These are phyloP conservation scores for Lactarius evosmus DNA, from an alignment of 768 basidiomycete species.

Conservation along the genomic window DNA sequence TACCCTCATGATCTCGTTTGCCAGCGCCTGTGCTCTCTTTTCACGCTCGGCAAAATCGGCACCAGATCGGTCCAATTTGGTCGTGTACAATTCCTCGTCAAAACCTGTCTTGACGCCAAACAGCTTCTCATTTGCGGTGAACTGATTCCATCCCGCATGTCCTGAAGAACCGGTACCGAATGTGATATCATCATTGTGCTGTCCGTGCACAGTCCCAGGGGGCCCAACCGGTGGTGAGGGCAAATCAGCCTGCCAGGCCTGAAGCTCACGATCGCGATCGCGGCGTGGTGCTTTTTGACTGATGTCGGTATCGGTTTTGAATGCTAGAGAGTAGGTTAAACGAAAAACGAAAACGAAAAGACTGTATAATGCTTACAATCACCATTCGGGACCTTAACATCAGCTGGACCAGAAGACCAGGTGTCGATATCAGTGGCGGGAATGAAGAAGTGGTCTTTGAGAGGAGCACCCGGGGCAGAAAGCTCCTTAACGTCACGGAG, in stretches of 20 bases:
- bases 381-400: slow-evolving; percentile 63
- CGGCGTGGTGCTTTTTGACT: slow-evolving; percentile 50
- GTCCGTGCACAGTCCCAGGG: slow-evolving; percentile 30
- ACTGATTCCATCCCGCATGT: slow-evolving; percentile 79
- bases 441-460: slow-evolving; percentile 69
- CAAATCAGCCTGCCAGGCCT: slow-evolving; percentile 64
- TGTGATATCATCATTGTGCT: slow-evolving; percentile 60
- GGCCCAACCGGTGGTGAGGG: slow-evolving; percentile 35
- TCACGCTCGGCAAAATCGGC: slow-evolving; percentile 89
- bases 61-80: slow-evolving; percentile 79
- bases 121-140: slow-evolving; percentile 85
- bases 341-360: slow-evolving; percentile 2
- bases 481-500: slow-evolving; percentile 79
- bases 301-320: slow-evolving; percentile 82
- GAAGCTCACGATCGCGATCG: slow-evolving; percentile 80
- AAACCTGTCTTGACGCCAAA: slow-evolving; percentile 92
- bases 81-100: slow-evolving; percentile 94
- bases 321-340: slow-evolving; percentile 40
- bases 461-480: slow-evolving; percentile 58
- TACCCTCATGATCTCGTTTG: slow-evolving; percentile 88
- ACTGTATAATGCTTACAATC: slow-evolving; percentile 53
- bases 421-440: slow-evolving; percentile 68
- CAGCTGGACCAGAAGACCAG: slow-evolving; percentile 73
- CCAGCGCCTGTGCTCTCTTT: slow-evolving; percentile 80
- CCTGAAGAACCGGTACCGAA: slow-evolving; percentile 54